Evolutionary conservation across 345 rosid genomes (phyloP).

Genomic region (Xanthoceras sorbifolium): DNA sequence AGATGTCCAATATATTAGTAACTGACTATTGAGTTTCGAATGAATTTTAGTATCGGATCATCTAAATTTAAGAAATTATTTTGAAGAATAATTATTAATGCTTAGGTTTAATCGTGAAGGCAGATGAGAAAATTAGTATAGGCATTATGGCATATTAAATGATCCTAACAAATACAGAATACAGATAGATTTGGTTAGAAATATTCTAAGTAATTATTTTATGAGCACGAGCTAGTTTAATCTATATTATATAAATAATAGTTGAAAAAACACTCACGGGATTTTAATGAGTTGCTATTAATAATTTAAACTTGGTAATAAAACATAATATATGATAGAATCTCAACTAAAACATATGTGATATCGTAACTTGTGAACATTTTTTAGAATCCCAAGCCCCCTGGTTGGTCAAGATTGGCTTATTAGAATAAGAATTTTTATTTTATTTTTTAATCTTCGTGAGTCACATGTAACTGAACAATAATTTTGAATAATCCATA

Average conservation of each 20-base stretch:
- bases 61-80: too few species aligned
- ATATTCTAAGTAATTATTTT: background rate
- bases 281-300: background rate
- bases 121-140: too few species aligned
- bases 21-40: too few species aligned
- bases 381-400: background rate
- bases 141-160: too few species aligned
- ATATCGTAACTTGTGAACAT: background rate
- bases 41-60: background rate
- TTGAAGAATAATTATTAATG: too few species aligned
- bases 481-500: background rate
- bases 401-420: conserved; percentile 4
- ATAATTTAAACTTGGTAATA: background rate
- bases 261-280: background rate
- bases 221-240: background rate
- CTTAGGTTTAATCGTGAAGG: too few species aligned
- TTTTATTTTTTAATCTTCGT: background rate
- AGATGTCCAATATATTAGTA: too few species aligned
- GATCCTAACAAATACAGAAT: too few species aligned
- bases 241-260: too few species aligned
- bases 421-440: background rate
- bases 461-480: background rate
- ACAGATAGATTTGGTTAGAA: too few species aligned
- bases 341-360: background rate
- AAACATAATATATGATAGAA: background rate